Evolutionary conservation across 1,139 yeast genomes (phyloP), one percentile per base, ranked within the genome.

Genomic region (Entelexis sorbosivorans): DNA sequence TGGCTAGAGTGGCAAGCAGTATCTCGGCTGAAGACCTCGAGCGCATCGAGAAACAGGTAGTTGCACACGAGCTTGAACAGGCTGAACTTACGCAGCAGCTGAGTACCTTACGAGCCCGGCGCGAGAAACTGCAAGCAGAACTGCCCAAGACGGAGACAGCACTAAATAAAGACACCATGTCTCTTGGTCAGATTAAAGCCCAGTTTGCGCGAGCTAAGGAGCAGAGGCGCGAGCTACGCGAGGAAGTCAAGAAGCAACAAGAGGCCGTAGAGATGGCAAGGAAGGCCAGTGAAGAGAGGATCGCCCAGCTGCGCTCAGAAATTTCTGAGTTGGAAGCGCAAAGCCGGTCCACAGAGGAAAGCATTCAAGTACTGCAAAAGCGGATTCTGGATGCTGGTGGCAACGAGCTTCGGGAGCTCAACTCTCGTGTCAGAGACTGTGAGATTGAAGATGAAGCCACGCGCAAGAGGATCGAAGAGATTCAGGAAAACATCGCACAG

Each of bases 381-480:
- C 75, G 81, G 62, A 86, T 93, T 35, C 79, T 89, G 85, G 82
- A 84, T 54, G 83, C 88, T 50, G 98, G 99, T 50, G 99, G 99
- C 58, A 82, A 85, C 13, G 81, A 81, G 57, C 73, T 91, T 58
- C 79, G 89, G 52, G 67, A 84, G 56, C 96, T 88, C 61, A 84
- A 80, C 58, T 77, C 93, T 1, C 83, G 80, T 61, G 96, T 91
- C 13, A 91, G 81, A 60, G 82, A 93, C 1, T 72, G 84, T 10
- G 50, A 52, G 35, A 38, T 34, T 2, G 47, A 47, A 8, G 42
- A 32, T 11, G 33, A 36, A 9, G 38, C 42, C 7, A 35, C 39
- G 6, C 50, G 47, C 14, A 46, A 31, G 32, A 47, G 39, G 7
- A 44, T 49, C n/a, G 48, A 45, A 9, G 52, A 43, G 7, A 46